phyloP scores from a whole-genome alignment of 1,139 yeast genomes.

The Candida pseudoviswanathii region DNA sequence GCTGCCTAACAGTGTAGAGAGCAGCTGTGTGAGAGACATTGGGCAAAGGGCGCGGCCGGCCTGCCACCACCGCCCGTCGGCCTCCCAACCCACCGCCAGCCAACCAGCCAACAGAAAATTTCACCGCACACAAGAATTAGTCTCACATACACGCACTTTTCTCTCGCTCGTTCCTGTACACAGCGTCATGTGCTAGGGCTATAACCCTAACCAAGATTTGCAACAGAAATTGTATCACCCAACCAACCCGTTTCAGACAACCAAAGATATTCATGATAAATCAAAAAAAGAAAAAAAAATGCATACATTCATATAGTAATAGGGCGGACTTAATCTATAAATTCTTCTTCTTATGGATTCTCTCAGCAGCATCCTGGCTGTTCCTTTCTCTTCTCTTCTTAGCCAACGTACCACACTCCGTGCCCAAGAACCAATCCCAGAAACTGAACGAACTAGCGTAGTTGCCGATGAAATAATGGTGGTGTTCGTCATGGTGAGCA shows the following conservation, averaged over 20 bases:
- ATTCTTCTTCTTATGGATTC: slow-evolving; percentile 16
- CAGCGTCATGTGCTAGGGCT: slow-evolving; percentile 2
- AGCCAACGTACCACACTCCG: slow-evolving; percentile 79
- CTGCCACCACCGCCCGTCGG: no score
- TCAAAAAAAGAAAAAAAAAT: background rate
- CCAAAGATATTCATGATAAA: background rate
- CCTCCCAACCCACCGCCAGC: background rate
- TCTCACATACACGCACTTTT: background rate
- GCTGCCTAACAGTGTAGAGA: background rate
- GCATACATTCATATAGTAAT: background rate
- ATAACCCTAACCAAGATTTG: slow-evolving; percentile 3
- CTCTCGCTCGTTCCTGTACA: slow-evolving; percentile 2
- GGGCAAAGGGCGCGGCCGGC: background rate
- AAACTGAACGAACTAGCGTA: slow-evolving; percentile 92
- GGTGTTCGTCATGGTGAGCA: slow-evolving; percentile 96
- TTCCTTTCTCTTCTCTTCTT: slow-evolving; percentile 58
- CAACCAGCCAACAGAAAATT: background rate
- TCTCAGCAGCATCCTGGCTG: slow-evolving; percentile 37
- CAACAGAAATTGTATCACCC: background rate
- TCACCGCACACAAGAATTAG: background rate
- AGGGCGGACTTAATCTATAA: slow-evolving; percentile 3
- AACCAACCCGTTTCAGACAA: background rate
- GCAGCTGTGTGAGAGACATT: background rate
- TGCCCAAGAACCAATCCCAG: slow-evolving; percentile 84
- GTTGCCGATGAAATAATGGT: slow-evolving; percentile 89